Evolutionary conservation across 306 rosid genomes (phyloP).

Genomic region (Vigna mungo): DNA sequence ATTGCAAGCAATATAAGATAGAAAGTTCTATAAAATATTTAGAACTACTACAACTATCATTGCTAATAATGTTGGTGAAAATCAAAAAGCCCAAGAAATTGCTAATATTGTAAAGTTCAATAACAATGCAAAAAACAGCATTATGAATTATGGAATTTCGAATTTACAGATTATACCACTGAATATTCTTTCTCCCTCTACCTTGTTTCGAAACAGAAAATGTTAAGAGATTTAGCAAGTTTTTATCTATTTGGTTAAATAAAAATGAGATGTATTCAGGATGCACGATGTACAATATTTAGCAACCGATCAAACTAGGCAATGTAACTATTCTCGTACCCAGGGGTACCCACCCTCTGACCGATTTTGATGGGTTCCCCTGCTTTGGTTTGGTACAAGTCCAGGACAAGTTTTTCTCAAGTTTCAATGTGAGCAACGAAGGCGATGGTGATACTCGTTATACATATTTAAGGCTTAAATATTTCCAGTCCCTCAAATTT

Average conservation of each 20-base stretch:
- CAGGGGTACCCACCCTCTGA: no score
- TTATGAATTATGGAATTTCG: slow-evolving; percentile 31
- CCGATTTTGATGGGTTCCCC: no score
- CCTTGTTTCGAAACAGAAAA: neutral
- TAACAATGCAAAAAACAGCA: slow-evolving; percentile 15
- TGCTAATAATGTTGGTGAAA: slow-evolving; percentile 19
- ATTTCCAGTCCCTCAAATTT: no score
- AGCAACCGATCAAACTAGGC: neutral
- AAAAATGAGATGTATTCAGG: slow-evolving; percentile 34
- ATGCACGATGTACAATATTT: slow-evolving; percentile 25
- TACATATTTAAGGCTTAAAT: no score
- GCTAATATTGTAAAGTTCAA: neutral
- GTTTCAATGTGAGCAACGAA: no score
- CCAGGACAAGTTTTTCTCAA: no score
- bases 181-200: neutral
- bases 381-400: no score
- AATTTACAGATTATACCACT: slow-evolving; percentile 3
- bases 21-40: slow-evolving; percentile 6
- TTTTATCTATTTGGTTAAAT: slow-evolving; percentile 17
- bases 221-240: neutral
- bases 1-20: slow-evolving; percentile 40
- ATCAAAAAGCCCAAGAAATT: slow-evolving; percentile 20
- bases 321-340: no score
- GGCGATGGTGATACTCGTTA: no score
- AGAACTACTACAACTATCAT: slow-evolving; percentile 3